Evolutionary conservation across 257 asterid species (phyloP), one percentile per base, ranked within the genome.

Genomic region (Solanum pennellii): DNA sequence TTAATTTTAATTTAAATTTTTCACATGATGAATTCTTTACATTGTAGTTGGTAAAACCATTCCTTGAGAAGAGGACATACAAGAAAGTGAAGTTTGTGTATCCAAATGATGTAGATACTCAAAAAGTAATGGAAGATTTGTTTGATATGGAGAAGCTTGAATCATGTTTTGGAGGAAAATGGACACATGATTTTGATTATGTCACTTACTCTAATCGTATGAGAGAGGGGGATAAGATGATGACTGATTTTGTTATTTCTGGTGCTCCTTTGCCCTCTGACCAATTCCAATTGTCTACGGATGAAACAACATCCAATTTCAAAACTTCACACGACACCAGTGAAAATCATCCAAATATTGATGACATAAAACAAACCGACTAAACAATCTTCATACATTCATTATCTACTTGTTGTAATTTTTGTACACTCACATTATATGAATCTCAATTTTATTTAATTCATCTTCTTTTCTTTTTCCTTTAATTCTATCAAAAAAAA

Each of bases 51-150:
- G 96, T 91, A 90, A 94, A 93, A 41, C 94, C 93, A 23, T 94
- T 94, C 91, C 93, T 93, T 23, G 95, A 94, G 93, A 90, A 85
- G 12, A 94, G 92, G 89, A 94, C 96, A 16, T 88, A 80, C 92
- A 93, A 92, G 90, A 94, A 94, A 88, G 92, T 94, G 82, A 91
- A 86, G 89, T 94, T 94, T 59, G 95, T 91, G 42, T 93, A 92
- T 88, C 89, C 93, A 1, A 91, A 93, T 85, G 90, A 91, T 45
- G 93, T 92, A 33, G 89, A 91, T 59, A 91, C 91, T 84, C 84
- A 65, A 85, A 94, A 91, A 90, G 49, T 92, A 77, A 92, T 92
- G 95, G 95, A 91, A 49, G 77, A 92, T 56, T 85, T 92, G 12
- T 94, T 94, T 21, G 92, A 94, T 87, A 89, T 89, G 90, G 93